Evolutionary conservation across 306 rosid species (phyloP).

Genomic region (Begonia loranthoides): DNA sequence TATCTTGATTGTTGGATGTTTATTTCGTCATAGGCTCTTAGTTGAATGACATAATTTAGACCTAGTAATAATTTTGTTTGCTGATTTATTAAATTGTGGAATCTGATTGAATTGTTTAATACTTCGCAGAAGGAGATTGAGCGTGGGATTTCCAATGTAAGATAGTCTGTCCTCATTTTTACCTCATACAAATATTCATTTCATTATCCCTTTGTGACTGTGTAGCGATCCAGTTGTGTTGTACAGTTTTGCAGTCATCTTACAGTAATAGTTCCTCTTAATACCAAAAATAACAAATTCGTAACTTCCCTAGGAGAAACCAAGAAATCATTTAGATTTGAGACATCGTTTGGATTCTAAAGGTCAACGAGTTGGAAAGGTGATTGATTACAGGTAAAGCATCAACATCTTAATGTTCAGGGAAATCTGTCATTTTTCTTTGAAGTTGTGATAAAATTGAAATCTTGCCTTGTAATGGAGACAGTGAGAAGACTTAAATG

Average conservation of each 20-base stretch:
- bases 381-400: slow-evolving; percentile 81
- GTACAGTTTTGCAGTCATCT: slow-evolving; percentile 1
- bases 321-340: slow-evolving; percentile 96
- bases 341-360: slow-evolving; percentile 91
- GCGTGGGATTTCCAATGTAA: slow-evolving; percentile 62
- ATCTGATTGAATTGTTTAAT: not conserved
- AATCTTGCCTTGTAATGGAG: too few species aligned
- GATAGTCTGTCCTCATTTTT: not conserved
- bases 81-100: too few species aligned
- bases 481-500: too few species aligned
- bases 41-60: too few species aligned
- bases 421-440: not conserved
- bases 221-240: not conserved
- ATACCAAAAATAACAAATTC: not conserved
- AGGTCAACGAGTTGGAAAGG: slow-evolving; percentile 85
- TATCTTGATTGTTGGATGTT: too few species aligned
- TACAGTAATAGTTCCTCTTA: not conserved
- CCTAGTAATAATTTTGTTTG: too few species aligned
- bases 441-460: slow-evolving; percentile 1
- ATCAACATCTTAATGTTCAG: slow-evolving; percentile 8
- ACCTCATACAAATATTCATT: not conserved
- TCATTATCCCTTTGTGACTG: not conserved
- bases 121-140: slow-evolving; percentile 74
- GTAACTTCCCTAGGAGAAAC: slow-evolving; percentile 49
- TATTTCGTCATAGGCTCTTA: too few species aligned